phyloP scores from a whole-genome alignment of 192 early-diverging fungal genomes.

The Backusella morwellensis region DNA sequence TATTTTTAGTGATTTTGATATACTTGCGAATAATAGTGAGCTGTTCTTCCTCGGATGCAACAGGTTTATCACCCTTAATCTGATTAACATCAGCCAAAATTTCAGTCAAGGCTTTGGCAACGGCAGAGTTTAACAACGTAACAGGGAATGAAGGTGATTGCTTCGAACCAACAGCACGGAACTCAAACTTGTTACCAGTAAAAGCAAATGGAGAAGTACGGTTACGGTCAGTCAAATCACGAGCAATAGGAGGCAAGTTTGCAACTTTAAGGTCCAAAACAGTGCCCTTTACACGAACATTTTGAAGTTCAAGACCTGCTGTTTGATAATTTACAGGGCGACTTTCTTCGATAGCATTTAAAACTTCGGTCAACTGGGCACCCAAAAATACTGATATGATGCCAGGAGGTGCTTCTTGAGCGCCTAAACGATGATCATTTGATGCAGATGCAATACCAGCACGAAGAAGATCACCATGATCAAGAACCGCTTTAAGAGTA shows the following conservation, averaged over 20 bases:
- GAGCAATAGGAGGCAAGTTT: constrained; percentile 85
- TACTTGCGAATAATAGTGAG: constrained; percentile 83
- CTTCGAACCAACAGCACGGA: constrained; percentile 97
- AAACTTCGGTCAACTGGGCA: constrained; percentile 92
- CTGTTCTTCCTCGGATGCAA: constrained; percentile 84
- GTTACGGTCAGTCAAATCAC: constrained; percentile 98
- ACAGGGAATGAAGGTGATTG: constrained; percentile 96
- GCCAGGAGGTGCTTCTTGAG: constrained; percentile 96
- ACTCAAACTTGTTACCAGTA: constrained; percentile 99
- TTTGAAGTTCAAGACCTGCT: constrained; percentile 75
- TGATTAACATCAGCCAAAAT: constrained; percentile 71
- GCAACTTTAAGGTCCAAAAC: constrained; percentile 95
- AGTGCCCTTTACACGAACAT: constrained; percentile 93
- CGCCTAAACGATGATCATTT: constrained; percentile 98
- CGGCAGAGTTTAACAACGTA: constrained; percentile 88
- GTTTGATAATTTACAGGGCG: constrained; percentile 84
- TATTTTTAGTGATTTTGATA: constrained; percentile 73
- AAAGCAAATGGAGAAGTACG: constrained; percentile 98
- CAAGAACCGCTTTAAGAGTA: constrained; percentile 85
- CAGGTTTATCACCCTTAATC: constrained; percentile 77
- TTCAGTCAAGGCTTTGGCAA: constrained; percentile 79
- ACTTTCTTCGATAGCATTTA: constrained; percentile 87
- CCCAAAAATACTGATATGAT: constrained; percentile 98
- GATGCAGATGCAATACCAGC: constrained; percentile 89
- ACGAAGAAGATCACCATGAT: constrained; percentile 88